Evolutionary conservation across 768 basidiomycete genomes (phyloP).

Genomic region (Cystoderma amianthinum): DNA sequence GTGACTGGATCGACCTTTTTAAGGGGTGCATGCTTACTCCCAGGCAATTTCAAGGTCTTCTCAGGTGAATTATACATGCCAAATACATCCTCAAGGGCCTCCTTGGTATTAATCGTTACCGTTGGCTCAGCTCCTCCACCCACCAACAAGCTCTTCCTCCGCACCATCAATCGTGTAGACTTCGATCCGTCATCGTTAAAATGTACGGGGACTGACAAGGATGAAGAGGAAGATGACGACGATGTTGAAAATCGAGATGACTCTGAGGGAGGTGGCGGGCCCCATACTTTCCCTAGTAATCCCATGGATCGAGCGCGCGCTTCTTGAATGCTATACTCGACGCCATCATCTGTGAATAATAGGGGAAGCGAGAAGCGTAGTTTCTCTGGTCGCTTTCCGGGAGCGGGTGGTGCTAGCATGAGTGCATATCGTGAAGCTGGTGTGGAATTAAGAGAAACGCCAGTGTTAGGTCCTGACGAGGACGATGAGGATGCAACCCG

Average conservation of each 20-base stretch:
- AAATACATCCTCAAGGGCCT: slow-evolving; percentile 90
- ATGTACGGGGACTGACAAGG: slow-evolving; percentile 38
- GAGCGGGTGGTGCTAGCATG: slow-evolving; percentile 65
- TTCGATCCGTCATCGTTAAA: slow-evolving; percentile 56
- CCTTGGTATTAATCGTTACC: slow-evolving; percentile 95
- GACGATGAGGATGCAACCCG: slow-evolving; percentile 9
- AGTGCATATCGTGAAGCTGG: slow-evolving; percentile 54
- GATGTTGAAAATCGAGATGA: slow-evolving; percentile 22
- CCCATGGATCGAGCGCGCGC: slow-evolving; percentile 78
- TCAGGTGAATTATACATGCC: slow-evolving; percentile 94
- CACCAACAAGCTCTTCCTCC: slow-evolving; percentile 38
- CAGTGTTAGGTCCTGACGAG: slow-evolving; percentile 15
- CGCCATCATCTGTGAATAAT: slow-evolving; percentile 67
- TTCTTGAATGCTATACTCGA: slow-evolving; percentile 84
- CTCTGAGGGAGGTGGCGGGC: slow-evolving; percentile 48
- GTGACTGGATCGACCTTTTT: slow-evolving; percentile 59
- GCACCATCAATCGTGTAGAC: slow-evolving; percentile 30
- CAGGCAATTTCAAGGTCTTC: slow-evolving; percentile 56
- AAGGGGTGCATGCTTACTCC: slow-evolving; percentile 70
- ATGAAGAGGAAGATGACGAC: slow-evolving; percentile 24
- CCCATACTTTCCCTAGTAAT: slow-evolving; percentile 80
- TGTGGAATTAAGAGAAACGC: slow-evolving; percentile 26
- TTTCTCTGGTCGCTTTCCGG: slow-evolving; percentile 68
- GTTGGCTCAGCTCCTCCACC: slow-evolving; percentile 60
- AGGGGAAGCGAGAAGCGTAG: slow-evolving; percentile 61